phyloP scores from a whole-genome alignment of 1,284 basidiomycete species.

The Mrakiaceae sp. region DNA sequence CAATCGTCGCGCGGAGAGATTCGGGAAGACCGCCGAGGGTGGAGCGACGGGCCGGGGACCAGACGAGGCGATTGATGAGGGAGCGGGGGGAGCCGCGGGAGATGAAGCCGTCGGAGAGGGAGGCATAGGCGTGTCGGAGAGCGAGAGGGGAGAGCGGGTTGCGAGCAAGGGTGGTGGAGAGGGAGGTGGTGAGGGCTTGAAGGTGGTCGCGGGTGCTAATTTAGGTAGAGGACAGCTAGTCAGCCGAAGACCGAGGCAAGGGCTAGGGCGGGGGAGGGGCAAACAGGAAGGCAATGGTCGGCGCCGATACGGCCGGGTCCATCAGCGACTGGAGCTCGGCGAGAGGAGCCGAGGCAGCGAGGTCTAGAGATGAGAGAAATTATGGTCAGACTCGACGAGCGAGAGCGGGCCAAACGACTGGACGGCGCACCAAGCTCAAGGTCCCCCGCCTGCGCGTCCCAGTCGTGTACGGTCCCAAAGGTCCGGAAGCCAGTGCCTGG shows the following conservation, averaged over 20 bases:
- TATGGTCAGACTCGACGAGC: not conserved
- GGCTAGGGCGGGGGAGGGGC: not conserved
- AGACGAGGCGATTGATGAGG: constrained; percentile 25
- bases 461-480: constrained; percentile 22
- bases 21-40: constrained; percentile 24
- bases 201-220: constrained; percentile 25
- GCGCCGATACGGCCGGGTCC: constrained; percentile 9
- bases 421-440: not conserved
- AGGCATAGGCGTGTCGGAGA: constrained; percentile 25
- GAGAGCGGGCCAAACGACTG: not conserved
- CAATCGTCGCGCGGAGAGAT: constrained; percentile 24
- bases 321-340: constrained; percentile 22
- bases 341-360: not conserved
- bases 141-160: constrained; percentile 25
- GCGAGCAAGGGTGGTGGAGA: constrained; percentile 20
- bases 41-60: constrained; percentile 20
- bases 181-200: constrained; percentile 21
- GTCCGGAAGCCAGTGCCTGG: constrained; percentile 29
- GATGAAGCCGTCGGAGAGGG: constrained; percentile 26
- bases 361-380: not conserved
- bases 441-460: constrained; percentile 18
- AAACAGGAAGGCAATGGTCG: constrained; percentile 17
- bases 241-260: constrained; percentile 4
- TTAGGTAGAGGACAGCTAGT: not conserved
- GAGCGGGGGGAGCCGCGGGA: constrained; percentile 20